These are phyloP conservation scores for Metschnikowia lochheadii DNA, from an alignment of 805 yeast species.

Conservation along the genomic window DNA sequence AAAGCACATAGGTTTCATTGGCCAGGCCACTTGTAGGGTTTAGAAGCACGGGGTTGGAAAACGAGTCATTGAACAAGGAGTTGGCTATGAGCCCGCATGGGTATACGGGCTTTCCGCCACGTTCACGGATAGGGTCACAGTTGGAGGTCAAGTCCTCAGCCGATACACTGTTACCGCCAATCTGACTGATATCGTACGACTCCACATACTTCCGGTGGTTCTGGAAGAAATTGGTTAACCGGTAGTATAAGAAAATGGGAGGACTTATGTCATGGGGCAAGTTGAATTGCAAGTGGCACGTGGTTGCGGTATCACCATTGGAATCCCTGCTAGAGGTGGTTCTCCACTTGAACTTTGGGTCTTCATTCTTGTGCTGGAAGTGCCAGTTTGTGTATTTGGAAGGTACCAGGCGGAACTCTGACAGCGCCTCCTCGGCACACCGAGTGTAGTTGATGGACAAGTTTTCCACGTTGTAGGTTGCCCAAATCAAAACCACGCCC, in stretches of 20 bases:
- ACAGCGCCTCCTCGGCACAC: conserved; percentile 47
- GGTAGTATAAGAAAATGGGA: conserved; percentile 76
- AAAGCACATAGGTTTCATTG: conserved; percentile 43
- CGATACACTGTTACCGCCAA: conserved; percentile 69
- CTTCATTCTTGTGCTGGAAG: conserved; percentile 46
- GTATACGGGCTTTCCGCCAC: conserved; percentile 50
- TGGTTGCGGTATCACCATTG: conserved; percentile 33
- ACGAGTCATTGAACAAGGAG: conserved; percentile 86
- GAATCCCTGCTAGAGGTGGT: conserved; percentile 31
- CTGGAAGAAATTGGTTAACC: conserved; percentile 85
- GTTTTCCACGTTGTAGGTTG: conserved; percentile 77
- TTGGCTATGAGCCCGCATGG: conserved; percentile 97
- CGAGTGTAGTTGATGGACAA: conserved; percentile 69
- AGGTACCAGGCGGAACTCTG: conserved; percentile 51
- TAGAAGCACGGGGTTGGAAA: conserved; percentile 48
- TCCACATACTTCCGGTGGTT: conserved; percentile 92
- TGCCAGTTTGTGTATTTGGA: conserved; percentile 53
- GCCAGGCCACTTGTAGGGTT: conserved; percentile 40
- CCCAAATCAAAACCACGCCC: conserved; percentile 77
- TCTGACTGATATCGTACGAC: conserved; percentile 75
- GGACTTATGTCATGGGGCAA: conserved; percentile 66
- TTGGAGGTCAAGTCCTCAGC: conserved; percentile 42
- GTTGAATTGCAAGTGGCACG: conserved; percentile 68
- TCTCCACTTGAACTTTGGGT: conserved; percentile 63
- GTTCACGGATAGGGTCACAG: conserved; percentile 39